Evolutionary conservation across 2,329 filamentous ascomycete genomes (phyloP), one percentile per base, ranked within the genome.

Genomic region (Endoconidiophora laricicola): DNA sequence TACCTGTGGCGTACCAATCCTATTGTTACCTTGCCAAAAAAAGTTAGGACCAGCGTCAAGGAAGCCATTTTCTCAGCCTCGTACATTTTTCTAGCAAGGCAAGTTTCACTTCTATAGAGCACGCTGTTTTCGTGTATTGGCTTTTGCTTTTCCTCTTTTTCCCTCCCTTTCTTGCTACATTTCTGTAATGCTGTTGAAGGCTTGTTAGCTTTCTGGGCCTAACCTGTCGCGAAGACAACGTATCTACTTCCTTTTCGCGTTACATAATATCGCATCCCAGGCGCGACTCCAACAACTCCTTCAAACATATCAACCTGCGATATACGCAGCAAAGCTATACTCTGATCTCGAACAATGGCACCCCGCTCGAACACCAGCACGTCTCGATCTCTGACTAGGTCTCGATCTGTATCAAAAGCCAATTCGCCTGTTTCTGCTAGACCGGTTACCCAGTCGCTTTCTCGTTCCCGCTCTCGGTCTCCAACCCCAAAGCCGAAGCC

Each of bases 331-430:
- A 18, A 18, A 18, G 16, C 12, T 2, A 33, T 33, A 6, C 24
- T 49, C 33, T 16, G 36, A 12, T 16, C 22, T 20, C n/a, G 20
- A 23, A 48, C 4, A 3, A 53, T 53, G 51, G 43, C 44, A 33
- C 38, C 44, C 18, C 22, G 22, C 20, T 50, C 51, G n/a, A 26
- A 44, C n/a, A 16, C 24, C 4, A 26, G 51, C 26, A 33, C 24
- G 38, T 44, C 47, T 4, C 44, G 49, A 29, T 40, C 46, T 39
- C 44, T 43, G 29, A 29, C 45, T 18, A 24, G 18, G 4, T 52
- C 49, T 18, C 44, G 26, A 14, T 51, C 49, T 18, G 23, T 10
- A 16, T n/a, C 44, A 26, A 23, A 33, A 10, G 18, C 37, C 16
- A 10, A 22, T 3, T 43, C 39, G 23, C 46, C 47, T 9, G 26